Base-by-base conservation (phyloP, 257 asterid genomes). In the Ehretia macrophylla region DNA sequence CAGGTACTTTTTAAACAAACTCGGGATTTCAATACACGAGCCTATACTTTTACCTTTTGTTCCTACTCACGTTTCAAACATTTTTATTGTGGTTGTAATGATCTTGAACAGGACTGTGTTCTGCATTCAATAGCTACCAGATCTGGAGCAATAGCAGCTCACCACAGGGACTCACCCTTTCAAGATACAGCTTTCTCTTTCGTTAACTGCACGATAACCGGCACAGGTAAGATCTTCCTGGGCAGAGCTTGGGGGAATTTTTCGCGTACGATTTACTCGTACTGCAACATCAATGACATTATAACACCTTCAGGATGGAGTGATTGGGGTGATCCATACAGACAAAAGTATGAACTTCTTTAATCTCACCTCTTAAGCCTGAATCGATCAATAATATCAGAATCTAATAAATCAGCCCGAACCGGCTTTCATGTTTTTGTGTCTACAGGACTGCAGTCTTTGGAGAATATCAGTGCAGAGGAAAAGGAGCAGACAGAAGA, bases 221-320 rank as follows among this genome's bases (percentile, higher is more conserved):
- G 98, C 17, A 73, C 62, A 8, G 92, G 90, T 8, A 27, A 21
- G 0, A 57, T 80, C 14, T 73, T 70, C 35, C 45, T 91, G 71
- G 96, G 95, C 17, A 70, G 98, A 65, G 95, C 98, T 11, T 92
- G 97, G 98, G 95, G 94, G 13, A 50, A 60, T 18, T 84, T 79
- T 66, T 81, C 98, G 4, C 32, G 79, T 19, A 62, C 77, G 17
- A 64, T 80, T 11, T 88, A 82, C 23, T 77, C 93, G 0, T 67
- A 77, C 17, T 72, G 79, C 32, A 55, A 69, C 14, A 42, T 92
- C 9, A 76, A 76, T 49, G 51, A 53, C 4, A 53, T 67, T 35
- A 69, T 92, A 0, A 54, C 73, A 13, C 84, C 87, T 0, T 59
- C 53, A 52, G 95, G 98, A 42, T 92, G 98, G 98, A 68, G 57